Conservation (phyloP, 495 filamentous ascomycete species). For the Neurospora sp. region DNA sequence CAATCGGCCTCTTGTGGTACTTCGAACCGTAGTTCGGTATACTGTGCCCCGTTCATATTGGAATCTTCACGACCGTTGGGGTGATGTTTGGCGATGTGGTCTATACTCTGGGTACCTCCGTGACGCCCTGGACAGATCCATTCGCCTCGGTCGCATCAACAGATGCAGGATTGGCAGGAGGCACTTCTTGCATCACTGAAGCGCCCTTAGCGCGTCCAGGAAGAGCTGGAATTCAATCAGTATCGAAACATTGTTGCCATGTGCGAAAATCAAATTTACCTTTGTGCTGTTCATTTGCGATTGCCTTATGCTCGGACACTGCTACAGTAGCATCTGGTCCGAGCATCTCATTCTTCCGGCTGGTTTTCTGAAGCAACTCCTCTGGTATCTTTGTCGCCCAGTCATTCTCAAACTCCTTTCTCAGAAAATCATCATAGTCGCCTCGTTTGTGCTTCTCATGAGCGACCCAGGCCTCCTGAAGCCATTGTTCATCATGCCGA, state of each 20-base stretch:
- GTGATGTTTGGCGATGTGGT: not conserved
- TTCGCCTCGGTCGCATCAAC: not conserved
- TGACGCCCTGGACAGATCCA: not conserved
- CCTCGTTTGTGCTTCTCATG: conserved; percentile 52
- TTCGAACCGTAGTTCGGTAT: not conserved
- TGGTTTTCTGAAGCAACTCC: not conserved
- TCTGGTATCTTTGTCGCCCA: conserved; percentile 54
- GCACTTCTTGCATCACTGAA: not conserved
- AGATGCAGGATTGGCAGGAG: not conserved
- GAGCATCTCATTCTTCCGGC: not conserved
- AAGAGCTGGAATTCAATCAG: not conserved
- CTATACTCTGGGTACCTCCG: not conserved
- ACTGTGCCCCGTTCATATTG: not conserved
- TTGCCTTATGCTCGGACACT: not conserved
- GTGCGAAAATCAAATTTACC: not conserved
- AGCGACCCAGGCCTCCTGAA: conserved; percentile 51
- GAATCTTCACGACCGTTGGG: not conserved
- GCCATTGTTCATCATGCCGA: conserved; percentile 56
- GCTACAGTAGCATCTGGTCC: not conserved
- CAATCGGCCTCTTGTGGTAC: not conserved
- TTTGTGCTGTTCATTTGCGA: not conserved
- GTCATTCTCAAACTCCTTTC: conserved; percentile 52
- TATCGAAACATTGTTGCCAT: not conserved
- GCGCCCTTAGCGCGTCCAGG: not conserved
- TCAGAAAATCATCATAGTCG: conserved; percentile 60